These are phyloP conservation scores for Paecilomyces sp. DNA, from an alignment of 2,329 filamentous ascomycete species.

Conservation along the genomic window DNA sequence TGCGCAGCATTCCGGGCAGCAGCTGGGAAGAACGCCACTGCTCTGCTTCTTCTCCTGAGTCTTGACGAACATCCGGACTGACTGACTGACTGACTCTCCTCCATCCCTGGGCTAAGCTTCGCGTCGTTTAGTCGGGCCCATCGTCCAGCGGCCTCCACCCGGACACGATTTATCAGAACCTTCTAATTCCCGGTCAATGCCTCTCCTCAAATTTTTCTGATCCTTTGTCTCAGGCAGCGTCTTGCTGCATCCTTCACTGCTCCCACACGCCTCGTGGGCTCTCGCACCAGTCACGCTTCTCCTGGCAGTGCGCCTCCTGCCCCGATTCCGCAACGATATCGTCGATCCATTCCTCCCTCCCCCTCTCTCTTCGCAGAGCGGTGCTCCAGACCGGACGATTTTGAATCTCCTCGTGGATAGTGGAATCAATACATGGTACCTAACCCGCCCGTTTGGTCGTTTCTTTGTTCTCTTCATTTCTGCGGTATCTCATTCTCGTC, in stretches of 20 bases:
- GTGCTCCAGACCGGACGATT: background rate
- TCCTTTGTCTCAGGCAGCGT: background rate
- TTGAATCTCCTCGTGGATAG: background rate
- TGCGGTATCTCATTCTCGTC: background rate
- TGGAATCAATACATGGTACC: background rate
- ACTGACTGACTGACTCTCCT: background rate
- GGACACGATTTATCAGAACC: background rate
- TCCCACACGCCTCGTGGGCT: background rate
- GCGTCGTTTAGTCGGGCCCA: background rate
- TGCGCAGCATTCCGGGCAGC: background rate
- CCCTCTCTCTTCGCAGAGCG: conserved; percentile 2
- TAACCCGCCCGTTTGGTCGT: background rate
- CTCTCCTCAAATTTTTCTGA: background rate
- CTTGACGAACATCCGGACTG: background rate
- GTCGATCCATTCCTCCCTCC: conserved; percentile 11
- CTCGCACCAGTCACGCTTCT: background rate
- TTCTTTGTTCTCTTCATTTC: background rate
- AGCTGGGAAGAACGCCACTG: background rate
- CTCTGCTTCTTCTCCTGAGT: background rate
- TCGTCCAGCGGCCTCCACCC: background rate
- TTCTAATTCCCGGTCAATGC: background rate
- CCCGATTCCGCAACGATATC: conserved; percentile 1
- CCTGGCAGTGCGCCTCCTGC: background rate
- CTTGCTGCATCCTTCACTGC: background rate
- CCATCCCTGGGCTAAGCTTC: background rate